A percentile compares a stretch with the other conserved stretches of the same genome.
Conservation (phyloP, 2,329 filamentous ascomycete genomes). For the Botrytis squamosa region DNA sequence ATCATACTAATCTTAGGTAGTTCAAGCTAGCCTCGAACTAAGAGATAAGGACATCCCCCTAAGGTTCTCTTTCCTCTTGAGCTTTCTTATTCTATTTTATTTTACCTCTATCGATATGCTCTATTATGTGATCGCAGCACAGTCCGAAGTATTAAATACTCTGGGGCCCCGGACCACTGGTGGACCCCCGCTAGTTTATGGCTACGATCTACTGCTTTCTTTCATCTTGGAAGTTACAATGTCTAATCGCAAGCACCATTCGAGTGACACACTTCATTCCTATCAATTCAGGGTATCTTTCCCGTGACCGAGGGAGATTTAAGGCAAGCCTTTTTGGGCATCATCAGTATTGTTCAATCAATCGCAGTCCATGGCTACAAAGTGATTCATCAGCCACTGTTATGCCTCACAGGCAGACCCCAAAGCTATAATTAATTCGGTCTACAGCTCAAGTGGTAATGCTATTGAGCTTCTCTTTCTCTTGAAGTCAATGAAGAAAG, state of each 20-base stretch:
- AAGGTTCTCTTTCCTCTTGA: too few relatives aligned
- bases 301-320: accelerated
- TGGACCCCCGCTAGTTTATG: not conserved
- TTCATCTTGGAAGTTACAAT: not conserved
- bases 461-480: not conserved
- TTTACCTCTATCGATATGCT: too few relatives aligned
- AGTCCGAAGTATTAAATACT: too few relatives aligned
- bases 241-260: not conserved
- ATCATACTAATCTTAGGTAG: too few relatives aligned
- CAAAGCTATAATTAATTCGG: not conserved
- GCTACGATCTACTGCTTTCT: not conserved
- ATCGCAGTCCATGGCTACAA: not conserved
- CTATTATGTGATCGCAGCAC: too few relatives aligned
- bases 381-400: not conserved
- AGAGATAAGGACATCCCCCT: too few relatives aligned
- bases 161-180: too few relatives aligned
- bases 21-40: too few relatives aligned
- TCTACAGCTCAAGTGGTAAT: not conserved
- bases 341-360: not conserved
- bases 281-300: not conserved
- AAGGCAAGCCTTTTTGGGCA: not conserved
- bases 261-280: too few relatives aligned
- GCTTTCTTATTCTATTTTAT: too few relatives aligned
- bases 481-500: not conserved
- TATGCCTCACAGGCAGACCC: not conserved